phyloP scores from a whole-genome alignment of 495 filamentous ascomycete species.

The Trichocladium antarcticum region DNA sequence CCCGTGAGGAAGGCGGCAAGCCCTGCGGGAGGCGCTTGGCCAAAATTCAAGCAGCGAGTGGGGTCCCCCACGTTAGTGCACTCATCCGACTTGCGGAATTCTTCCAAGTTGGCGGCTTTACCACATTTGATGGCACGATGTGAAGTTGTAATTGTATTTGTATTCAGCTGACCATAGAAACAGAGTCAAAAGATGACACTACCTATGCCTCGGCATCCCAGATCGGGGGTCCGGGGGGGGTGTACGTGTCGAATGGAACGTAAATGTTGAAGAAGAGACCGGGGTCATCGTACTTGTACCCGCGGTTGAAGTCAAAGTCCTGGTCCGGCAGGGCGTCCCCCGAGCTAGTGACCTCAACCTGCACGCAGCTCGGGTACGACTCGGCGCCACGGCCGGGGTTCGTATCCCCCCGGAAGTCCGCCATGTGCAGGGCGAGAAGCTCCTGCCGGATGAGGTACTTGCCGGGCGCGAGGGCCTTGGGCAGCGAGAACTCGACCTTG shows the following conservation, averaged over 20 bases:
- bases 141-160: too few species aligned
- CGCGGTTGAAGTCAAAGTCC: slow-evolving; percentile 22
- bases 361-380: slow-evolving; percentile 34
- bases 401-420: slow-evolving; percentile 27
- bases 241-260: slow-evolving; percentile 8
- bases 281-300: slow-evolving; percentile 24
- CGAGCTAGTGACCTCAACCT: slow-evolving; percentile 30
- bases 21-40: too few species aligned
- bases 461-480: slow-evolving; percentile 23
- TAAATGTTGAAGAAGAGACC: slow-evolving; percentile 34
- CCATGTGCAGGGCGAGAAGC: slow-evolving; percentile 31
- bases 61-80: too few species aligned
- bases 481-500: slow-evolving; percentile 34
- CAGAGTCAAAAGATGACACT: too few species aligned
- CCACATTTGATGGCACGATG: too few species aligned
- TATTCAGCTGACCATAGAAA: too few species aligned
- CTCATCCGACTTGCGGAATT: too few species aligned
- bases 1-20: too few species aligned
- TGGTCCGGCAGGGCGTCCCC: slow-evolving; percentile 22
- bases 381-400: slow-evolving; percentile 24
- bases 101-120: too few species aligned
- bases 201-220: neutral
- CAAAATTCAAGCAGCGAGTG: too few species aligned
- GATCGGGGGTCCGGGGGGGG: slow-evolving; percentile 6
- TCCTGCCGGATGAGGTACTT: slow-evolving; percentile 35